These are phyloP conservation scores for Skeletonema tropicum DNA, from an alignment of 108 stramenopile species.

Conservation along the genomic window DNA sequence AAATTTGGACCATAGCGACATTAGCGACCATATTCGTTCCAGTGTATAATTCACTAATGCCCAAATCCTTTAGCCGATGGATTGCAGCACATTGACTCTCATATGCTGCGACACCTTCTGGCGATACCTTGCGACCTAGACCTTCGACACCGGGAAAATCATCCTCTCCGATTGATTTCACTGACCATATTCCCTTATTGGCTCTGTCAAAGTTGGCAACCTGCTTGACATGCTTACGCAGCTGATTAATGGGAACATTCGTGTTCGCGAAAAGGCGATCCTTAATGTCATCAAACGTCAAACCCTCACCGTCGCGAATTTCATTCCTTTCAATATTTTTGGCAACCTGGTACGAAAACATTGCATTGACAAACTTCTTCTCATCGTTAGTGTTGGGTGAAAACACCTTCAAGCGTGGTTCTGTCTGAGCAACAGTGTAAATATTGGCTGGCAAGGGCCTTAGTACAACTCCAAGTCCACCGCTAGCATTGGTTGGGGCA, in stretches of 20 bases:
- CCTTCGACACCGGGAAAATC: constrained; percentile 82
- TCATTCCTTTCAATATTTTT: constrained; percentile 57
- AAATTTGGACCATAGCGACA: constrained; percentile 74
- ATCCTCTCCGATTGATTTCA: constrained; percentile 70
- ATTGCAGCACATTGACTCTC: constrained; percentile 67
- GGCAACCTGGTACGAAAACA: constrained; percentile 79
- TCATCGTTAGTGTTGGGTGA: constrained; percentile 80
- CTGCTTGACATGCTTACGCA: constrained; percentile 76
- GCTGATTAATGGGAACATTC: constrained; percentile 50
- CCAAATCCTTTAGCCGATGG: constrained; percentile 75
- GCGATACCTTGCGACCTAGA: constrained; percentile 37
- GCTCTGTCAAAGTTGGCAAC: constrained; percentile 79
- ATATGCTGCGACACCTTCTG: constrained; percentile 69
- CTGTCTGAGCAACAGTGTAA: constrained; percentile 83
- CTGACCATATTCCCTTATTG: constrained; percentile 74
- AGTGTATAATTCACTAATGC: constrained; percentile 69
- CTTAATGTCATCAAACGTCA: constrained; percentile 75
- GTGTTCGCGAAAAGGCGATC: constrained; percentile 65
- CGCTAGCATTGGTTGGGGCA: constrained; percentile 21
- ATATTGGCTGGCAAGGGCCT: constrained; percentile 77
- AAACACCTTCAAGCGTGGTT: constrained; percentile 81
- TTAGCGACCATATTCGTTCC: constrained; percentile 65
- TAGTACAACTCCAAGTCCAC: constrained; percentile 71
- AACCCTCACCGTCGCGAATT: constrained; percentile 53
- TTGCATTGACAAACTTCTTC: constrained; percentile 79